Conservation (phyloP, 805 yeast species). For the Candida tallmaniae region DNA sequence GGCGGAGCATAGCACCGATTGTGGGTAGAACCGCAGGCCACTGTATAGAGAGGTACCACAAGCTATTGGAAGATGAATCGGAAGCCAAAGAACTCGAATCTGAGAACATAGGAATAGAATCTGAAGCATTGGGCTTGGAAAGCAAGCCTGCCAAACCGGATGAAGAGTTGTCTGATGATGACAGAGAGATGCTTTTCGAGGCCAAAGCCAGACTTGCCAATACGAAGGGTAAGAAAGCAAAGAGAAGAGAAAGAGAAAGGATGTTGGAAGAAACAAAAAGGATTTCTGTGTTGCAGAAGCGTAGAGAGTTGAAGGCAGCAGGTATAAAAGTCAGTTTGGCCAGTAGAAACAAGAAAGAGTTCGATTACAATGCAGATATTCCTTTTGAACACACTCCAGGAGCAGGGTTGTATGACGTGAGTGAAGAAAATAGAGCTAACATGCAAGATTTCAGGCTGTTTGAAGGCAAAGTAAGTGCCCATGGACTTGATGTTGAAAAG, state of each 20-base stretch:
- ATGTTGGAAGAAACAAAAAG: constrained; percentile 74
- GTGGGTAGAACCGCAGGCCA: constrained; percentile 83
- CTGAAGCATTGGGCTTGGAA: constrained; percentile 60
- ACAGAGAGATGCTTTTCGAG: constrained; percentile 88
- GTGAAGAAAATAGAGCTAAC: constrained; percentile 50
- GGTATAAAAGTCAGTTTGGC: constrained; percentile 56
- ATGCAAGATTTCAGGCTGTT: constrained; percentile 34
- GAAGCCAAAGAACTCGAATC: constrained; percentile 12
- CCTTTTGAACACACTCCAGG: constrained; percentile 72
- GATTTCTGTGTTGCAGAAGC: constrained; percentile 68
- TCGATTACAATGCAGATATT: constrained; percentile 81
- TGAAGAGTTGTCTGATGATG: constrained; percentile 79
- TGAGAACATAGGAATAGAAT: constrained; percentile 40
- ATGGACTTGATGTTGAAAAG: constrained; percentile 42
- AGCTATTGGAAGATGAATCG: constrained; percentile 43
- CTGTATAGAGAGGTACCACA: constrained; percentile 81
- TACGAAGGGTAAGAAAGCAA: constrained; percentile 93
- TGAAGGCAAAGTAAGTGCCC: constrained; percentile 36
- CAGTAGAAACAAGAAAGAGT: constrained; percentile 52
- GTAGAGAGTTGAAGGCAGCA: constrained; percentile 78
- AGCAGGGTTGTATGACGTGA: constrained; percentile 63
- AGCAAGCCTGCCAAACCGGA: constrained; percentile 75
- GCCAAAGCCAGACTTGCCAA: constrained; percentile 89
- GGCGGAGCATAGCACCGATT: constrained; percentile 85
- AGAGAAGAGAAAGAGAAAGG: constrained; percentile 81